phyloP scores from a whole-genome alignment of 495 filamentous ascomycete genomes.

The Sabuloglossum arenarium region DNA sequence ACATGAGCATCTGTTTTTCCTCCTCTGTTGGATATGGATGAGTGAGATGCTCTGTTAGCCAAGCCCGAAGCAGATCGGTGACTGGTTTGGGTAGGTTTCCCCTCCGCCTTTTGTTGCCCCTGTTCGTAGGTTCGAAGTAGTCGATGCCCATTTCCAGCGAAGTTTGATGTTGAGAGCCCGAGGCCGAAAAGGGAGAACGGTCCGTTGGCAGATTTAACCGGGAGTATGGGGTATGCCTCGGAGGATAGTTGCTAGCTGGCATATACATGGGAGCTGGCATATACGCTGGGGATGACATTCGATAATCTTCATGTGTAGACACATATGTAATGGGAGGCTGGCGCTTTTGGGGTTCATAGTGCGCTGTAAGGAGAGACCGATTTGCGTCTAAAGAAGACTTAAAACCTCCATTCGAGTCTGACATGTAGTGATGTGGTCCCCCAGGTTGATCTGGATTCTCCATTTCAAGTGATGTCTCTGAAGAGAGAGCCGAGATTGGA shows the following conservation, averaged over 20 bases:
- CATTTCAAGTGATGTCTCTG: not conserved
- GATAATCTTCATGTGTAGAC: not conserved
- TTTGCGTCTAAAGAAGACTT: not conserved
- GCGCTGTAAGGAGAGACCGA: not conserved
- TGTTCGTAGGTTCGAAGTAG: not conserved
- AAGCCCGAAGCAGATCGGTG: conserved; percentile 59
- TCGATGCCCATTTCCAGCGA: not conserved
- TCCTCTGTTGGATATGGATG: conserved; percentile 85
- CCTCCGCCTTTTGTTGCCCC: conserved; percentile 26
- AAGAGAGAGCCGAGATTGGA: not conserved
- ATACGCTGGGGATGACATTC: not conserved
- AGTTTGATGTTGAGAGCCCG: not conserved
- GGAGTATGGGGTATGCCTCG: not conserved
- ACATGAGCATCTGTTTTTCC: conserved; percentile 67
- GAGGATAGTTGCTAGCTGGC: not conserved
- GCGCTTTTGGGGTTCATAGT: not conserved
- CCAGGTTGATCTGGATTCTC: not conserved
- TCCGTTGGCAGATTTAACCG: not conserved
- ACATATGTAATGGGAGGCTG: not conserved
- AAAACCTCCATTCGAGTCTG: too few relatives aligned
- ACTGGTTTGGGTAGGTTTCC: conserved; percentile 78
- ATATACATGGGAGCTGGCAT: not conserved
- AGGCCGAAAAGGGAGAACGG: not conserved
- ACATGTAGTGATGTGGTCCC: too few relatives aligned
- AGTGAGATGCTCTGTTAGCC: conserved; percentile 55